Percentiles rank a stretch among this genome's conserved stretches.
These are phyloP conservation scores for Waltiozyma sp. DNA, from an alignment of 1,139 yeast species.

Conservation along the genomic window DNA sequence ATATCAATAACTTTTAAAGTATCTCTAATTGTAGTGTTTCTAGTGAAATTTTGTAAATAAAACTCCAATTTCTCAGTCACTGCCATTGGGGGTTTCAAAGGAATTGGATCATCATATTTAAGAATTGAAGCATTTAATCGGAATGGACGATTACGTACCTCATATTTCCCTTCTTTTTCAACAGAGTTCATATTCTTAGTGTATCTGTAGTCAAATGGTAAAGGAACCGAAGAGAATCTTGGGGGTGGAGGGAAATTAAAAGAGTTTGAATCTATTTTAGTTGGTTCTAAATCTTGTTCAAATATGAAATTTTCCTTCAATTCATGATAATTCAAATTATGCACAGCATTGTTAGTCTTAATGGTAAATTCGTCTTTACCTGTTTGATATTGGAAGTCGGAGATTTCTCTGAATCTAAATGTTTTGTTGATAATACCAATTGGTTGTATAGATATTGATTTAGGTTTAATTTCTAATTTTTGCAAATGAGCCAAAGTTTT, in stretches of 20 bases:
- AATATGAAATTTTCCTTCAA: conserved; percentile 24
- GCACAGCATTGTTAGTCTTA: conserved; percentile 30
- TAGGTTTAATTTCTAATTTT: conserved; percentile 10
- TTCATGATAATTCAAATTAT: conserved; percentile 27
- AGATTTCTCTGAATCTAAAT: conserved; percentile 72
- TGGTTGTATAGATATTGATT: conserved; percentile 39
- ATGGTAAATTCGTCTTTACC: conserved; percentile 41
- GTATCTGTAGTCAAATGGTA: conserved; percentile 68
- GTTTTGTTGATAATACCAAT: conserved; percentile 61
- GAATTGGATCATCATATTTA: conserved; percentile 34
- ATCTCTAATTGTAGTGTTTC: conserved; percentile 12
- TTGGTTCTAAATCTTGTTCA: conserved; percentile 15
- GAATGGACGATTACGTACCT: conserved; percentile 26
- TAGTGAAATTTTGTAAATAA: conserved; percentile 7
- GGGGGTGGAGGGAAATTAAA: conserved; percentile 82
- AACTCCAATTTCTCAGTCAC: conserved; percentile 26
- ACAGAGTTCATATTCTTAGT: conserved; percentile 44
- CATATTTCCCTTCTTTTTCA: conserved; percentile 43
- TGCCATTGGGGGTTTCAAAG: conserved; percentile 31
- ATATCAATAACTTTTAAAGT: conserved; percentile 29
- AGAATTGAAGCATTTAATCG: conserved; percentile 36
- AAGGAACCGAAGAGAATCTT: conserved; percentile 58
- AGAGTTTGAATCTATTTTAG: conserved; percentile 8
- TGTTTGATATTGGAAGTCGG: conserved; percentile 75
- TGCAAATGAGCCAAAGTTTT: conserved; percentile 32